Base-by-base conservation (phyloP, 1,284 basidiomycete species). In the Malassezia pachydermatis region DNA sequence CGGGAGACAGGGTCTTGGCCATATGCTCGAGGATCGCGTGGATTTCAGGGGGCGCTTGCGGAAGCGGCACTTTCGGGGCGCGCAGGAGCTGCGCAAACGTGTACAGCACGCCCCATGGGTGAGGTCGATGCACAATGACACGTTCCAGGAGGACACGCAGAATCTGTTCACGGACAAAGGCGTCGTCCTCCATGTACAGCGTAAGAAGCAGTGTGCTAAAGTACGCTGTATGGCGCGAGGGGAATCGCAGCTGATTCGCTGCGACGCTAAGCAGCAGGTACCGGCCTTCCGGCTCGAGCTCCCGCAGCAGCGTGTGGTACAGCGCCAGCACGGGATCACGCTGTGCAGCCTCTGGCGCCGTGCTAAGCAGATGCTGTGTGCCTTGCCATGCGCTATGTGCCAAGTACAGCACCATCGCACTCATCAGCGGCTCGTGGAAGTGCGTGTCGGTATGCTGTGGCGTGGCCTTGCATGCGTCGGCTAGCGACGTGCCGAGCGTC, bases 101-200 rank as follows among this genome's bases (percentile, higher is more conserved):
- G 61, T 88, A 81, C 55, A 95, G 75, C 35, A 89, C 81, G 51
- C 90, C 92, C 88, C 89, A 96, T n/a, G 92, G 89, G 67, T 96
- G 90, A 45, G 92, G 92, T 35, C 88, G 82, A 68, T 88, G 82
- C 46, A 88, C 88, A 51, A 96, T 81, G 74, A 95, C 84, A 30
- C 92, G 81, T 72, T 96, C 90, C 59, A 98, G 77, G 23, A 98
- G 78, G 24, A 94, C 87, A 51, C 85, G 84, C 33, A 86, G 84
- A 76, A 94, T 82, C 58, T 92, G 81, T 75, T 96, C 92, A 59
- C 83, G 80, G 75, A 94, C 84, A 34, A 78, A 79, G 42, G 84
- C 84, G 29, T 59, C 58, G 45, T 83, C 77, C 62, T 86, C 81
- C 36, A 77, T 67, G 75, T 96, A 98, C 35, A 94, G 80, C 73